phyloP scores from a whole-genome alignment of 2,329 filamentous ascomycete species.

The Stagonosporopsis chrysanthemi region DNA sequence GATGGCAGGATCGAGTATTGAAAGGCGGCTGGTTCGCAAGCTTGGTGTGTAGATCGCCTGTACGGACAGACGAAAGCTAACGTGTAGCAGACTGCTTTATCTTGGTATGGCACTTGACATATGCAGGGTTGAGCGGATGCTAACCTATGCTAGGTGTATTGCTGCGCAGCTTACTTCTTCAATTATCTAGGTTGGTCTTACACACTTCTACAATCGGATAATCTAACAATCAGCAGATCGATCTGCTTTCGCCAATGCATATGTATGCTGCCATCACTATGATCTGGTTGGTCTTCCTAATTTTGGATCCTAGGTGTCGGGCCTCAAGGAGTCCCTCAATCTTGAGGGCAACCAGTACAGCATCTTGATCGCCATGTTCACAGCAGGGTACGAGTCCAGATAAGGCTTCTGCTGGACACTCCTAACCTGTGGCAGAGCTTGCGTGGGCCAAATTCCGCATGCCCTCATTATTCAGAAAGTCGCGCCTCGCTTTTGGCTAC shows the following conservation, averaged over 20 bases:
- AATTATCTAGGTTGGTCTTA: constrained; percentile 36
- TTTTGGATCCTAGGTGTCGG: constrained; percentile 27
- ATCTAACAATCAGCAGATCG: constrained; percentile 21
- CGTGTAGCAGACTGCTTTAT: constrained; percentile 36
- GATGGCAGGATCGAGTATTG: constrained; percentile 20
- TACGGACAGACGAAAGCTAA: constrained; percentile 1
- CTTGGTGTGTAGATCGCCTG: constrained; percentile 22
- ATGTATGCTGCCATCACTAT: constrained; percentile 27
- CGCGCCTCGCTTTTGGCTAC: constrained; percentile 39
- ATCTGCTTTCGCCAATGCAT: constrained; percentile 41
- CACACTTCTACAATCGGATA: too few relatives aligned
- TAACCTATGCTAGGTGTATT: constrained; percentile 32
- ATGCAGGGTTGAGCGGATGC: not conserved
- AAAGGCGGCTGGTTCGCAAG: constrained; percentile 38
- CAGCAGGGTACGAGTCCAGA: constrained; percentile 27
- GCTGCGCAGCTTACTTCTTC: constrained; percentile 44
- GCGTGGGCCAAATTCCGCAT: constrained; percentile 41
- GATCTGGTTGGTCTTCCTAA: not conserved
- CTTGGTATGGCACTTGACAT: constrained; percentile 16
- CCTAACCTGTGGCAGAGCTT: constrained; percentile 23
- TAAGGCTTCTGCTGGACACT: too few relatives aligned
- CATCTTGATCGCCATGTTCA: constrained; percentile 40
- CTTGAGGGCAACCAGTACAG: constrained; percentile 41
- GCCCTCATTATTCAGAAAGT: constrained; percentile 40
- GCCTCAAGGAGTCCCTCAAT: constrained; percentile 35